Conservation (phyloP, 2,329 filamentous ascomycete genomes). For the Septoria petroselini region DNA sequence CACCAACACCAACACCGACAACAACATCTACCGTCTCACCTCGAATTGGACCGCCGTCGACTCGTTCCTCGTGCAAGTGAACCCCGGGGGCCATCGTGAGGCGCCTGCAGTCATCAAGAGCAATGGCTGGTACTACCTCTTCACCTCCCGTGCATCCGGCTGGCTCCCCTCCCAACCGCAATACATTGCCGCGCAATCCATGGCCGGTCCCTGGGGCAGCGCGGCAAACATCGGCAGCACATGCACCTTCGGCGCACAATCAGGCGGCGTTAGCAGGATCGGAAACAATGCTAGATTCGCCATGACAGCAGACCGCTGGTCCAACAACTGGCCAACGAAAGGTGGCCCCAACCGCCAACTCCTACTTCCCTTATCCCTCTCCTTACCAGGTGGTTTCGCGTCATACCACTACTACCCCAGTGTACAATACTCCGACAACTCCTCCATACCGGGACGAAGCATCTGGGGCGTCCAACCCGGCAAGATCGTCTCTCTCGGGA, state of each 20-base stretch:
- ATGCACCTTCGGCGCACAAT: slow-evolving; percentile 24
- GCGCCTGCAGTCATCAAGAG: slow-evolving; percentile 24
- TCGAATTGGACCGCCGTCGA: slow-evolving; percentile 23
- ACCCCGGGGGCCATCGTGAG: slow-evolving; percentile 19
- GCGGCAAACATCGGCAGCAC: slow-evolving; percentile 22
- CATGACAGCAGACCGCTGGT: slow-evolving; percentile 25
- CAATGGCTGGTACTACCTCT: slow-evolving; percentile 24
- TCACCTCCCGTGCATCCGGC: slow-evolving; percentile 24
- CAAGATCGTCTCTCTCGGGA: slow-evolving; percentile 24
- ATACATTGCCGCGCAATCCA: slow-evolving; percentile 18
- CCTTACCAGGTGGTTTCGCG: slow-evolving; percentile 13
- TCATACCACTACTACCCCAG: slow-evolving; percentile 24
- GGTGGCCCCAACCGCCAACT: slow-evolving; percentile 22
- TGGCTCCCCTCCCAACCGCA: slow-evolving; percentile 26
- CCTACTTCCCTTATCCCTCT: slow-evolving; percentile 21
- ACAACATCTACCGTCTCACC: slow-evolving; percentile 27
- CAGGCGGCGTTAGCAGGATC: slow-evolving; percentile 19
- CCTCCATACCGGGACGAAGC: slow-evolving; percentile 16
- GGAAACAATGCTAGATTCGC: slow-evolving; percentile 13
- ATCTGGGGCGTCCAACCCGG: slow-evolving; percentile 26
- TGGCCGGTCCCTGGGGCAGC: slow-evolving; percentile 22
- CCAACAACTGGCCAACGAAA: slow-evolving; percentile 22
- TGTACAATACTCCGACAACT: slow-evolving; percentile 24
- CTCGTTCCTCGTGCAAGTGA: slow-evolving; percentile 19
- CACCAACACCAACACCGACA: slow-evolving; percentile 26